A percentile compares a stretch with the other conserved stretches of the same genome.
Evolutionary conservation across 177 flowering plant genomes (phyloP).

Genomic region (Telopea speciosissima): DNA sequence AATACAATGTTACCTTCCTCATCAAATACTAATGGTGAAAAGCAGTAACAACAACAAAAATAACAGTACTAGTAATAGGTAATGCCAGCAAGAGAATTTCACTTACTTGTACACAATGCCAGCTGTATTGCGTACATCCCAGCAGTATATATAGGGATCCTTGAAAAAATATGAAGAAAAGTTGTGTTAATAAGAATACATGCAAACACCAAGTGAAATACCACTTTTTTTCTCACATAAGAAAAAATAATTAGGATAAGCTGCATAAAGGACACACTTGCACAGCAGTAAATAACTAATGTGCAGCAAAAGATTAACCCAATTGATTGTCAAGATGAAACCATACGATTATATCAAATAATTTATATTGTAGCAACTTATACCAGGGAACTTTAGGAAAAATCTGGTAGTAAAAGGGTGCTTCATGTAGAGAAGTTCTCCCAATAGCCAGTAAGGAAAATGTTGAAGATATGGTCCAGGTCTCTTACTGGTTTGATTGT

Average conservation of each 20-base stretch:
- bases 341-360: not conserved
- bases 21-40: not conserved
- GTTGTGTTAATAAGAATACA: not conserved
- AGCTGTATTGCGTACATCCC: slow-evolving; percentile 88
- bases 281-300: not conserved
- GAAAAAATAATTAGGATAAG: not conserved
- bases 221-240: not conserved
- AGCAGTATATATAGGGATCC: slow-evolving; percentile 94
- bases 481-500: too few species aligned
- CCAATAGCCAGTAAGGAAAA: too few species aligned
- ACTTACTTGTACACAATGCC: slow-evolving; percentile 83
- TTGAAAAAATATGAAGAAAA: slow-evolving; percentile 22
- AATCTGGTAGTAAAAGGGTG: too few species aligned
- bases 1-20: not conserved
- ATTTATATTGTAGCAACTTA: not conserved
- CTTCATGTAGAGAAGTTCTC: too few species aligned
- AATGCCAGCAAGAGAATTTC: not conserved
- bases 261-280: not conserved
- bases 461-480: too few species aligned
- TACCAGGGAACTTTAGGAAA: too few species aligned
- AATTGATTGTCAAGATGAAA: not conserved
- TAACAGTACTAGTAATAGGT: not conserved
- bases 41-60: too few species aligned
- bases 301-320: not conserved
- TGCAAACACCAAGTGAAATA: too few species aligned